Conservation (phyloP, 495 filamentous ascomycete species). For the Podospora pseudoanserina region DNA sequence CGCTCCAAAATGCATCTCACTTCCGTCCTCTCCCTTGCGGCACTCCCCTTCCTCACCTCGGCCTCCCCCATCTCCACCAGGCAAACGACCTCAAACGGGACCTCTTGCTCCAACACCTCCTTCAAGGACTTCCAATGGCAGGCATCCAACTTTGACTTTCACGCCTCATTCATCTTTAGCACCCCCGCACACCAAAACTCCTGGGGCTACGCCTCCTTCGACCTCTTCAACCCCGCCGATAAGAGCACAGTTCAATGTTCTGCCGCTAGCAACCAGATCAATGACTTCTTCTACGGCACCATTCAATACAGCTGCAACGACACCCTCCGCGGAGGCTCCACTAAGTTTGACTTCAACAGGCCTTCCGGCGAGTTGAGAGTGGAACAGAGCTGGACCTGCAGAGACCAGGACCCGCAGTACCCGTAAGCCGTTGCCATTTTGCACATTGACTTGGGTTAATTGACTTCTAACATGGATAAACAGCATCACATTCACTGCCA, state of each 20-base stretch:
- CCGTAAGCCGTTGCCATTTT: slow-evolving; percentile 34
- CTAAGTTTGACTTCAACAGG: slow-evolving; percentile 37
- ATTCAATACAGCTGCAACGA: slow-evolving; percentile 36
- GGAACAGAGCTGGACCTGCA: slow-evolving; percentile 45
- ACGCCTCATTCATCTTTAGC: slow-evolving; percentile 39
- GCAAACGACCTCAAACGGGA: slow-evolving; percentile 6
- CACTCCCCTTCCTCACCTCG: slow-evolving; percentile 36
- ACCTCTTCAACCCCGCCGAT: slow-evolving; percentile 40
- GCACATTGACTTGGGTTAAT: background rate
- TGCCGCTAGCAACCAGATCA: slow-evolving; percentile 38
- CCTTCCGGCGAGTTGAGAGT: slow-evolving; percentile 31
- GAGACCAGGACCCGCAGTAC: slow-evolving; percentile 33
- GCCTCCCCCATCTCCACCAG: slow-evolving; percentile 1
- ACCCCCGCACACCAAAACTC: slow-evolving; percentile 46
- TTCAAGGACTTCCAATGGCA: slow-evolving; percentile 37
- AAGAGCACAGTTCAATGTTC: slow-evolving; percentile 33
- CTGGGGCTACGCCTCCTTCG: slow-evolving; percentile 41
- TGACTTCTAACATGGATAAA: slow-evolving; percentile 10
- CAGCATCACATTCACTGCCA: slow-evolving; percentile 37
- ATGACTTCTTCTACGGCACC: slow-evolving; percentile 46
- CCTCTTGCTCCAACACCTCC: slow-evolving; percentile 29
- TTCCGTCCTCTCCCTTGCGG: slow-evolving; percentile 27
- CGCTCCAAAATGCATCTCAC: slow-evolving; percentile 8
- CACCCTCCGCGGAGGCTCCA: slow-evolving; percentile 9
- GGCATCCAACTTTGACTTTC: slow-evolving; percentile 36